Conservation (phyloP, 441 rosid species). For the Corymbia citriodora region DNA sequence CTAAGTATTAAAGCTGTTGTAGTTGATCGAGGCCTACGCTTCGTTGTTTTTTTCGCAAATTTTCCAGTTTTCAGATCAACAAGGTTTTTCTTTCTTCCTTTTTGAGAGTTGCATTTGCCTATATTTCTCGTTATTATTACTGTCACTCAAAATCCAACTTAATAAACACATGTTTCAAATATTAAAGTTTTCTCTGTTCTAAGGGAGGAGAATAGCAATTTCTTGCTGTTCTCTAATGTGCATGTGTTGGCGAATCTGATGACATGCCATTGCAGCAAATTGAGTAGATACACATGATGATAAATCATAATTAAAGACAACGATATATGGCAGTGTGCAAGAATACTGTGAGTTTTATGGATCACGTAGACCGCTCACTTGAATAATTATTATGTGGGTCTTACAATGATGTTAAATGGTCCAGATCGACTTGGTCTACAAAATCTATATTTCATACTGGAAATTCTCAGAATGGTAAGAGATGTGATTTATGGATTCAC, state of each 20-base stretch:
- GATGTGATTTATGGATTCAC: no score
- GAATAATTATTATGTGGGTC: no score
- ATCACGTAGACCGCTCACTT: no score
- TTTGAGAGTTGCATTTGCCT: background rate
- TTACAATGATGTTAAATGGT: no score
- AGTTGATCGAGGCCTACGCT: background rate
- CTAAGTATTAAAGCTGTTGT: background rate
- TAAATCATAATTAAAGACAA: no score
- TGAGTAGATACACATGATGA: background rate
- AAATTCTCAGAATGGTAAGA: no score
- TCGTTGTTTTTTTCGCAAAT: background rate
- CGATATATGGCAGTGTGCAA: no score
- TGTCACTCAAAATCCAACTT: background rate
- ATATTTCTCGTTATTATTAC: background rate
- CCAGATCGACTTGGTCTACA: no score
- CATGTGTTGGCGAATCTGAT: background rate
- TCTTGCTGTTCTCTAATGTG: background rate
- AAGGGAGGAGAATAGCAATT: background rate
- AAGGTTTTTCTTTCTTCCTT: background rate
- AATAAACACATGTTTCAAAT: background rate
- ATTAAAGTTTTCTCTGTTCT: background rate
- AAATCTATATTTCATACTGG: no score
- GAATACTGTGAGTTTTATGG: no score
- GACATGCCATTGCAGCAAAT: background rate
- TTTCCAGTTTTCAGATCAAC: background rate